These are phyloP conservation scores for Blastobotrys petasosporus DNA, from an alignment of 1,139 yeast species.

Conservation along the genomic window DNA sequence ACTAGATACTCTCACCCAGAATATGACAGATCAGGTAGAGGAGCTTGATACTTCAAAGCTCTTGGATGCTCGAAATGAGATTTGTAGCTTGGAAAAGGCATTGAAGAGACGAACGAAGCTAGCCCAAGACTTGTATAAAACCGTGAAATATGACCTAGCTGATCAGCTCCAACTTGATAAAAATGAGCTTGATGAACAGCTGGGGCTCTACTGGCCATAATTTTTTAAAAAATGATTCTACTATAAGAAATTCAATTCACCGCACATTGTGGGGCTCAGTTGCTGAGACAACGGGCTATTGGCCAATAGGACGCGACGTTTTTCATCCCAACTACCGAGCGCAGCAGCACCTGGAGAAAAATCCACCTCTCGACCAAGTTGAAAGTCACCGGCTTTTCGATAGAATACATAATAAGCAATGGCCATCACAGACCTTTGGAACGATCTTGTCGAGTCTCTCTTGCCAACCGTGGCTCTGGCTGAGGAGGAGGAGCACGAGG, in stretches of 20 bases:
- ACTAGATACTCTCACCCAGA: no score
- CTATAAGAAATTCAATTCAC: background rate
- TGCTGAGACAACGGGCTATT: background rate
- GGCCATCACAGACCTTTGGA: constrained; percentile 49
- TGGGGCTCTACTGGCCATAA: constrained; percentile 7
- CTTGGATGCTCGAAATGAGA: no score
- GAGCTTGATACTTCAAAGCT: no score
- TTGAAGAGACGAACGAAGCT: constrained; percentile 11
- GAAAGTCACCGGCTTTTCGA: background rate
- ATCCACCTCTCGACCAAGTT: background rate
- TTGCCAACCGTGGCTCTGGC: constrained; percentile 81
- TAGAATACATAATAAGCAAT: constrained; percentile 27
- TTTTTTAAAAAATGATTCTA: background rate
- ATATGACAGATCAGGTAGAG: no score
- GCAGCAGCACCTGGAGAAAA: background rate
- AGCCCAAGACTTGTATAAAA: constrained; percentile 15
- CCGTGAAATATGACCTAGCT: constrained; percentile 11
- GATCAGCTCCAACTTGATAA: constrained; percentile 4
- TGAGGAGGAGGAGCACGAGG: constrained; percentile 52
- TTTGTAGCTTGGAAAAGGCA: background rate
- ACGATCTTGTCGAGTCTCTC: constrained; percentile 73
- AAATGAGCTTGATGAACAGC: constrained; percentile 8
- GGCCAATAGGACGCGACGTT: constrained; percentile 5
- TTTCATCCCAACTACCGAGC: constrained; percentile 1
- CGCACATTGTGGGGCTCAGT: background rate